phyloP scores from a whole-genome alignment of 2,329 filamentous ascomycete genomes.

The Davidsoniella australis region DNA sequence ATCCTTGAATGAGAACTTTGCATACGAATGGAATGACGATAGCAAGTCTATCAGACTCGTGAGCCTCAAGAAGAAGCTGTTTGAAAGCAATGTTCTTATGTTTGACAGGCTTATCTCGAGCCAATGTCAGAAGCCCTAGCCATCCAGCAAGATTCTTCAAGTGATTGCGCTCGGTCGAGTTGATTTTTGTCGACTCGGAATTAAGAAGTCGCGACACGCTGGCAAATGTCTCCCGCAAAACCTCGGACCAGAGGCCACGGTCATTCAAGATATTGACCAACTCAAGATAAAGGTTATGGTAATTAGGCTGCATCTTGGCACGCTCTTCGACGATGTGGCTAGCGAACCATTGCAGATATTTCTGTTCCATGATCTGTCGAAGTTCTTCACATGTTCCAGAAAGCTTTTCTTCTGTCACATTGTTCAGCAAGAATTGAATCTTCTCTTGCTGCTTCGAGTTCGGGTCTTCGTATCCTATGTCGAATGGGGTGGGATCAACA shows the following conservation, averaged over 20 bases:
- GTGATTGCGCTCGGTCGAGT: conserved; percentile 67
- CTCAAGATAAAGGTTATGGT: conserved; percentile 82
- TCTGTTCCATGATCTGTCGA: conserved; percentile 56
- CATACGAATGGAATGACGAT: conserved; percentile 95
- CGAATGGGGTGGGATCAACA: conserved; percentile 49
- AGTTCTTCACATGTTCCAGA: conserved; percentile 71
- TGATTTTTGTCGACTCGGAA: conserved; percentile 71
- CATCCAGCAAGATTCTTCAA: conserved; percentile 87
- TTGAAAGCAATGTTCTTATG: conserved; percentile 96
- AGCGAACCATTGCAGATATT: conserved; percentile 92
- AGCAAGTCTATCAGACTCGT: conserved; percentile 77
- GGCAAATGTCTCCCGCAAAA: conserved; percentile 83
- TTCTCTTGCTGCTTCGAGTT: conserved; percentile 75
- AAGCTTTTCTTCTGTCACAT: conserved; percentile 80
- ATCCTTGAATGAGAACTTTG: conserved; percentile 79
- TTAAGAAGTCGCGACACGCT: conserved; percentile 79
- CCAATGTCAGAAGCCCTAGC: conserved; percentile 84
- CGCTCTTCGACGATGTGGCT: conserved; percentile 88
- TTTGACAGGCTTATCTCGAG: conserved; percentile 85
- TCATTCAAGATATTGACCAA: conserved; percentile 71
- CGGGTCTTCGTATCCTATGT: conserved; percentile 61
- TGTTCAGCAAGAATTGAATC: conserved; percentile 91
- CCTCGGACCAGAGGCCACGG: conserved; percentile 64
- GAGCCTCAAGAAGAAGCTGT: conserved; percentile 81
- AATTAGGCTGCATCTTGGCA: conserved; percentile 94